phyloP scores from a whole-genome alignment of 257 asterid genomes.

The Solanum microdontum region DNA sequence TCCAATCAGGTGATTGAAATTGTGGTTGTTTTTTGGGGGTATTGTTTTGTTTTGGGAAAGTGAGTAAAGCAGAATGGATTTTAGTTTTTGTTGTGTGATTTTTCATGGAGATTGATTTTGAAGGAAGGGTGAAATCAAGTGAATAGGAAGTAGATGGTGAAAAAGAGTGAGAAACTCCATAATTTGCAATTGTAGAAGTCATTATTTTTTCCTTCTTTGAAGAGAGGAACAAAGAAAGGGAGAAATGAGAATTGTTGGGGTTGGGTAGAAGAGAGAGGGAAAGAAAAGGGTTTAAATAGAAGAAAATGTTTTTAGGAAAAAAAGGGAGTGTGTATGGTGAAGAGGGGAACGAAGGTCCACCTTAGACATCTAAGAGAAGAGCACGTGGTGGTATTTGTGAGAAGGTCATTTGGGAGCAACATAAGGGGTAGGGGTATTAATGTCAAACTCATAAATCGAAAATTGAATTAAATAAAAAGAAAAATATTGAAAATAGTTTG shows the following conservation, averaged over 20 bases:
- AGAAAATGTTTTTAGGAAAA: not conserved
- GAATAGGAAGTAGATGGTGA: not conserved
- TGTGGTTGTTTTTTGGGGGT: not conserved
- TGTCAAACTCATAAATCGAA: not conserved
- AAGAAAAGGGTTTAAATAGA: constrained; percentile 29
- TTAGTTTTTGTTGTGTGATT: constrained; percentile 5
- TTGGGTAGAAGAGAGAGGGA: not conserved
- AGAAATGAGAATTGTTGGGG: not conserved
- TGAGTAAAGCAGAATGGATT: constrained; percentile 17
- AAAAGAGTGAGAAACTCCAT: not conserved
- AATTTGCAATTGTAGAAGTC: not conserved
- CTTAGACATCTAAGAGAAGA: constrained; percentile 17
- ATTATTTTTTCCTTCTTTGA: not conserved
- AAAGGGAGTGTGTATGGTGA: not conserved
- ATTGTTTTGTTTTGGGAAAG: constrained; percentile 19
- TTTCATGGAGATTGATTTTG: constrained; percentile 12
- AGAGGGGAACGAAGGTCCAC: constrained; percentile 9
- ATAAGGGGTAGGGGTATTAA: not conserved
- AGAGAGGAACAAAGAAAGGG: not conserved
- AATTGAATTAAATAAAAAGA: no score
- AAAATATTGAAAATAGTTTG: no score
- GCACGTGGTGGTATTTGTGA: constrained; percentile 45
- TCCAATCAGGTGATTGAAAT: constrained; percentile 16
- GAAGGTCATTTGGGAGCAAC: constrained; percentile 6
- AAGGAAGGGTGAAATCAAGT: not conserved